These are phyloP conservation scores for Acrodontium crateriforme DNA, from an alignment of 2,329 filamentous ascomycete genomes.

Conservation along the genomic window DNA sequence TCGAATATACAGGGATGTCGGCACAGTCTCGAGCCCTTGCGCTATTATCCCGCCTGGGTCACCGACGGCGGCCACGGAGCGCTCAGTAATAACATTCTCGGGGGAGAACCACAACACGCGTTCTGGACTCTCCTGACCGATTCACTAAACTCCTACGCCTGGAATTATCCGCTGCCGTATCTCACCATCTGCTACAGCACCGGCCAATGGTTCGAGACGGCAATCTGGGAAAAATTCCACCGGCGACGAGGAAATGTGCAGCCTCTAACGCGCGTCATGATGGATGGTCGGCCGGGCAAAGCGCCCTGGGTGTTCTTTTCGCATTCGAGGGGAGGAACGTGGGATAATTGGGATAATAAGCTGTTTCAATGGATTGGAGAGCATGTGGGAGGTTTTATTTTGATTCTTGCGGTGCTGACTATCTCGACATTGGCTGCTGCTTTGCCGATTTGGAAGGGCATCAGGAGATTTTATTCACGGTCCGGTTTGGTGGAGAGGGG, in stretches of 20 bases:
- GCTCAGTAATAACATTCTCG: constrained; percentile 5
- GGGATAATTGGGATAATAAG: constrained; percentile 4
- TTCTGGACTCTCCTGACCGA: constrained; percentile 4
- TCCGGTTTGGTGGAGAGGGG: too few species aligned
- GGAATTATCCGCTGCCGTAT: constrained; percentile 4
- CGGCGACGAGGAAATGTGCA: background rate
- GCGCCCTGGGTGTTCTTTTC: constrained; percentile 2
- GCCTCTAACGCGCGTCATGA: constrained; percentile 2
- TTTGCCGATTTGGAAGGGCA: background rate
- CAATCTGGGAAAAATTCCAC: constrained; percentile 3
- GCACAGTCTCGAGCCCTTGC: constrained; percentile 1
- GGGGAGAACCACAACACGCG: constrained; percentile 2
- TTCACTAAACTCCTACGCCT: constrained; percentile 1
- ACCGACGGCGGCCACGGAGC: constrained; percentile 3
- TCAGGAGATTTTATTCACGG: too few species aligned
- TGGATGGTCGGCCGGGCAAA: constrained; percentile 1
- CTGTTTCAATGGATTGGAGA: constrained; percentile 3
- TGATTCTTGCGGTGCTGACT: too few species aligned
- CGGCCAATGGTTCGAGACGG: constrained; percentile 4
- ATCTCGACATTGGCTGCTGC: too few species aligned
- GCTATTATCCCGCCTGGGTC: background rate
- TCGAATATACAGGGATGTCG: constrained; percentile 1
- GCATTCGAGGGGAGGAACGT: constrained; percentile 1
- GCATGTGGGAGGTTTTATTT: constrained; percentile 1
- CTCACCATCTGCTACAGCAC: constrained; percentile 4